These are phyloP conservation scores for Arachis hypogaea DNA, from an alignment of 306 rosid species.

Conservation along the genomic window DNA sequence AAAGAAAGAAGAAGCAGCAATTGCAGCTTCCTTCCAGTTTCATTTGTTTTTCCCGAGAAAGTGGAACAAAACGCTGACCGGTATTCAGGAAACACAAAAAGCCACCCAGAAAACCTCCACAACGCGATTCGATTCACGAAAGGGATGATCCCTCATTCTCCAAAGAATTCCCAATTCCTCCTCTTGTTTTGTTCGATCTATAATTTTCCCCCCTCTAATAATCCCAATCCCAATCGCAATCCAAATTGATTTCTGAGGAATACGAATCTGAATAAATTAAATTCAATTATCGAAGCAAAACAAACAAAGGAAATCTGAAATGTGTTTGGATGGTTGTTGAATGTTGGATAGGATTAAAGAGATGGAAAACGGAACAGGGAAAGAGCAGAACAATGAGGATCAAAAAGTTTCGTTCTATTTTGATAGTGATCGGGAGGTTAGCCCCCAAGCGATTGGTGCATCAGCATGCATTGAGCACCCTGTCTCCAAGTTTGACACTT, in stretches of 20 bases:
- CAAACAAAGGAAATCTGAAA: background rate
- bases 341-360: constrained; percentile 16
- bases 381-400: constrained; percentile 39
- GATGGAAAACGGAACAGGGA: constrained; percentile 61
- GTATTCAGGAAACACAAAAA: constrained; percentile 17
- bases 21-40: background rate
- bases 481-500: constrained; percentile 81
- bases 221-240: background rate
- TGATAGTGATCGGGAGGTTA: constrained; percentile 37
- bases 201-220: too few relatives aligned
- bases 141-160: background rate
- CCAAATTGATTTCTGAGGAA: background rate
- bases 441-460: constrained; percentile 1
- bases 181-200: background rate
- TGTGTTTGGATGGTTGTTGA: constrained; percentile 44
- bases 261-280: background rate
- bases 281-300: background rate
- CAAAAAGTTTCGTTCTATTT: constrained; percentile 20
- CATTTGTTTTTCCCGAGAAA: constrained; percentile 45
- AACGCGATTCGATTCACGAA: background rate
- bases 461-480: constrained; percentile 58
- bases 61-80: constrained; percentile 42
- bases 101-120: background rate
- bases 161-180: background rate
- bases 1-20: background rate